Conservation (phyloP, 352 stramenopile species). For the Globisporangium paroecandrum region DNA sequence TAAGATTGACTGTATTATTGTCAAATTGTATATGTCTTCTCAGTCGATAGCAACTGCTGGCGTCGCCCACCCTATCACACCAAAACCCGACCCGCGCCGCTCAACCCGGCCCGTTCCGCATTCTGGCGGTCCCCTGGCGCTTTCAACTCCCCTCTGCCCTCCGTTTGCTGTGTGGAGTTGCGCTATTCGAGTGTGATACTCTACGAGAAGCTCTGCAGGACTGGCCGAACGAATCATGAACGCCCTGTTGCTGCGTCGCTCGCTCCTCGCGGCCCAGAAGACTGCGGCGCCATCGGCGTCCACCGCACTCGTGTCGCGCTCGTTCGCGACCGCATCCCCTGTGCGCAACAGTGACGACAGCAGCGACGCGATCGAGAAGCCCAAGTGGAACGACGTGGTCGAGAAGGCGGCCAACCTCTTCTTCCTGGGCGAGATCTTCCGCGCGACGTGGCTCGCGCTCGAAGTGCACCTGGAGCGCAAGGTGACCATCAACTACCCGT, state of each 20-base stretch:
- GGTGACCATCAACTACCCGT: slow-evolving; percentile 99
- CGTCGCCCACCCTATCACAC: not conserved
- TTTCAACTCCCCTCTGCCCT: slow-evolving; percentile 6
- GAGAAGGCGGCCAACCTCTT: slow-evolving; percentile 84
- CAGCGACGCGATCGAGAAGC: slow-evolving; percentile 40
- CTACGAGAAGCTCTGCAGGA: slow-evolving; percentile 7
- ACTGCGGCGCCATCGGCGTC: slow-evolving; percentile 12
- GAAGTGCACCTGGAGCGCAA: slow-evolving; percentile 89
- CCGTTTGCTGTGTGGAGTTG: slow-evolving; percentile 20
- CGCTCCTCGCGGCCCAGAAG: slow-evolving; percentile 36
- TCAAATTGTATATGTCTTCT: not conserved
- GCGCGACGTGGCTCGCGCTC: slow-evolving; percentile 75
- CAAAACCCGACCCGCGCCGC: not conserved
- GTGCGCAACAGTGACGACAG: slow-evolving; percentile 11
- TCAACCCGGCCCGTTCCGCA: not conserved
- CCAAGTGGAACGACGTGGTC: slow-evolving; percentile 64
- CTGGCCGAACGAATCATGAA: slow-evolving; percentile 25
- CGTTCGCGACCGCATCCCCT: slow-evolving; percentile 31
- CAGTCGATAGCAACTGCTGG: too few relatives aligned
- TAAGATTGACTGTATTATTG: not conserved
- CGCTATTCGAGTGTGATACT: slow-evolving; percentile 17
- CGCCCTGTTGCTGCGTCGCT: slow-evolving; percentile 59
- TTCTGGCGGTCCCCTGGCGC: not conserved
- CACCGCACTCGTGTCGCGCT: slow-evolving; percentile 21
- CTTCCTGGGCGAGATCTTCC: slow-evolving; percentile 80